These are phyloP conservation scores for Hyaloscypha bicolor DNA, from an alignment of 495 filamentous ascomycete genomes.

Conservation along the genomic window DNA sequence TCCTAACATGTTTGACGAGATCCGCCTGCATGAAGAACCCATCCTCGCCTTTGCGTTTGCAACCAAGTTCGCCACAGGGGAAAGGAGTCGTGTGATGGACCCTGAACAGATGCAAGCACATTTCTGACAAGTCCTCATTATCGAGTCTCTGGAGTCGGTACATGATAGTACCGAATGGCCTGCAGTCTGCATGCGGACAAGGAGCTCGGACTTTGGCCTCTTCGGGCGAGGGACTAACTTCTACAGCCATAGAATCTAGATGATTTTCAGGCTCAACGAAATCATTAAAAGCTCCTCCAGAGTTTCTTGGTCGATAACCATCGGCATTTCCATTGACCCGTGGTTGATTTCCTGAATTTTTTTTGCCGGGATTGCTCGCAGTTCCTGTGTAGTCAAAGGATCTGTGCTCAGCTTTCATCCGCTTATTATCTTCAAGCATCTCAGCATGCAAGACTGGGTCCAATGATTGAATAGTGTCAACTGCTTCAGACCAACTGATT, in stretches of 20 bases:
- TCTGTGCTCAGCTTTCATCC: neutral
- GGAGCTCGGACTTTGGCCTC: conserved; percentile 14
- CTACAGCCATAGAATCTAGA: conserved; percentile 4
- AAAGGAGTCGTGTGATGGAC: conserved; percentile 31
- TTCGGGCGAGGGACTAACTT: neutral
- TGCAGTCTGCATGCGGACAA: conserved; percentile 32
- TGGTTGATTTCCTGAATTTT: neutral
- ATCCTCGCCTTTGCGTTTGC: conserved; percentile 23
- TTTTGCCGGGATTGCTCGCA: neutral
- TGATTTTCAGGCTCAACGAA: neutral
- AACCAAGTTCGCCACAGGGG: conserved; percentile 28
- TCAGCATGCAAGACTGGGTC: conserved; percentile 30
- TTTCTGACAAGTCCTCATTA: conserved; percentile 28
- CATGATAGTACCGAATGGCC: neutral
- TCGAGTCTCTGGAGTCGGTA: conserved; percentile 24
- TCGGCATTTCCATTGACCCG: neutral
- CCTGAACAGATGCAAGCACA: conserved; percentile 29
- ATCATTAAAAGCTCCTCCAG: neutral
- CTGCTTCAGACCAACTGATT: conserved; percentile 32
- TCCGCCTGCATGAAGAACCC: conserved; percentile 32
- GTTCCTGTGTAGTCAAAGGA: neutral
- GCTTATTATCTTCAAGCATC: conserved; percentile 24
- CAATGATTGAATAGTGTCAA: conserved; percentile 26
- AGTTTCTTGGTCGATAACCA: neutral
- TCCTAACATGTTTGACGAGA: conserved; percentile 30